Base-by-base conservation (phyloP, 2,329 filamentous ascomycete genomes). In the Phialophora tarda region DNA sequence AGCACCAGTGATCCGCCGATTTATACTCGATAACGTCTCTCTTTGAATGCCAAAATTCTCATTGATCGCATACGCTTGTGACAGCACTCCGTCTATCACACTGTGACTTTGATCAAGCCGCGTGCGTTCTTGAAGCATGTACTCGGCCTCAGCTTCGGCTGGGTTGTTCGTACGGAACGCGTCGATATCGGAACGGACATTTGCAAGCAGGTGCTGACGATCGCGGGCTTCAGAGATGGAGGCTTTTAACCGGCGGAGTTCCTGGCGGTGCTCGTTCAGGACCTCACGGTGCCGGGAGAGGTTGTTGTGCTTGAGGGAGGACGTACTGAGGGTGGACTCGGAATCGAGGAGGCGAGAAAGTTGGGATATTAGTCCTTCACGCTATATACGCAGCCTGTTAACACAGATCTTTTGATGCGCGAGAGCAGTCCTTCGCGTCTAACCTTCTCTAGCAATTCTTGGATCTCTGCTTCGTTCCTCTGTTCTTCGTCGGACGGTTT, bases 281-380 rank as follows among this genome's bases (percentile, higher is more conserved):
- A 97, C 90, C 81, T 97, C 93, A 71, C 92, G 91, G 73, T 98
- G 92, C 32, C 96, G 90, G 66, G 91, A 86, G 44, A 99, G 88
- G 77, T 98, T 97, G 82, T 94, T 97, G 75, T 97, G 93, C 81
- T 98, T 98, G n/a, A 97, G 86, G 63, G 93, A 93, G 44, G 94
- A 98, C 53, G 93, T 89, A 59, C 91, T 92, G 66, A 96, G 87
- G 63, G 89, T 85, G 24, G 93, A 88, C 84, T 98, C 94, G 64
- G 93, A 96, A 82, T 98, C 94, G 73, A 98, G 91, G 62, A 97
- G 89, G 65, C 94, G 91, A 72, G 89, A 83, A 64, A 99, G 90
- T 79, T 97, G 92, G 66, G 84, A 81, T 76, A 98, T 89, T 61
- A 95, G 86, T 53, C 85, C 82, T 76, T 97, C 92, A 76, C 95